Evolutionary conservation across 331 rosid genomes (phyloP), one percentile per base, ranked within the genome.

Genomic region (Spiraea crenata): DNA sequence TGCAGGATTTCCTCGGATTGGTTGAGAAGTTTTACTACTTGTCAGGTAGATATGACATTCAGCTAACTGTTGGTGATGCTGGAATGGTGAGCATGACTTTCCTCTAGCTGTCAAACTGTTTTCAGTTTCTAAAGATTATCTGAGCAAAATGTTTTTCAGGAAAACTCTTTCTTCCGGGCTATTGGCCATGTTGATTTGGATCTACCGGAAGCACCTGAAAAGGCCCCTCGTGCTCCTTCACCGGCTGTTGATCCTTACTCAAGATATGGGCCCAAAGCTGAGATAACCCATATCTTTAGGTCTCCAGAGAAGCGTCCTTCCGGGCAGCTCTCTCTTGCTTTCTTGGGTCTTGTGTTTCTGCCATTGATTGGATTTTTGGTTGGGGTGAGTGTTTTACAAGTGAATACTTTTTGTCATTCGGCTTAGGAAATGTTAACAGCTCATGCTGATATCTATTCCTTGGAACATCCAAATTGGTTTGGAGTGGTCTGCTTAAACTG

Each of bases 121-220:
- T 57, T 8, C 65, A 4, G 7, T 38, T 58, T 57, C 14, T 65
- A 14, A 10, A 17, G 65, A 64, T 52, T 56, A 67, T 69, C 73
- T 77, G 70, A 83, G 70, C 11, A 39, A 51, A 76, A 25, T 75
- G 61, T 78, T 47, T 61, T 81, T 71, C 90, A 95, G 99, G 99
- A 95, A 76, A 95, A 95, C 84, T 95, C 99, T 69, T 88, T 95
- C 89, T 77, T 90, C 5, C 72, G 59, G 76, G 83, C 73, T 44
- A 80, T 95, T 42, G 98, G 99, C 81, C 82, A 80, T 37, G 73
- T 95, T 3, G 90, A 89, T 65, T 79, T 95, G 77, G 99, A 95
- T 86, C 93, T 95, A 76, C 99, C 99, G 2, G 98, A 87, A 75
- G 93, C 96, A 80, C 98, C 98, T 69, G 99, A 91, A 85, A 95